Evolutionary conservation across 768 basidiomycete genomes (phyloP).

Genomic region (Rhodotorula diobovata): DNA sequence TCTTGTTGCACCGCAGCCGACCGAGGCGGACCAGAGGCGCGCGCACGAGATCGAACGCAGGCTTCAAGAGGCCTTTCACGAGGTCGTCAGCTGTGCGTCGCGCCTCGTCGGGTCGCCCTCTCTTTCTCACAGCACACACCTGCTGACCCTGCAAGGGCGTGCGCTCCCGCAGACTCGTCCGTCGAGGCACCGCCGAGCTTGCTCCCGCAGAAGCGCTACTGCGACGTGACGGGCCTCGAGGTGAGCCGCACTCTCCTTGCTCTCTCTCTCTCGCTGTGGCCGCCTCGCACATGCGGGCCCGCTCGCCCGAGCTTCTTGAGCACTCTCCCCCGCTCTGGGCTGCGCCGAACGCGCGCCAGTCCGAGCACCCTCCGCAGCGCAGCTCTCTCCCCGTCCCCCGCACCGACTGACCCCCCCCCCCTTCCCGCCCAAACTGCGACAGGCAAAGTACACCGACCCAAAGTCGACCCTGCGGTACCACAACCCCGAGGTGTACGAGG

Average conservation of each 20-base stretch:
- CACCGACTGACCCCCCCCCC: conserved; percentile 45
- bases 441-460: conserved; percentile 48
- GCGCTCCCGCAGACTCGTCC: not conserved
- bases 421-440: conserved; percentile 29
- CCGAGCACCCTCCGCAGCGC: not conserved
- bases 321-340: too few relatives aligned
- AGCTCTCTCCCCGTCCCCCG: not conserved
- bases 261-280: not conserved
- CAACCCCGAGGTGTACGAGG: conserved; percentile 49
- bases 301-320: too few relatives aligned
- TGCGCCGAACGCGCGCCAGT: not conserved
- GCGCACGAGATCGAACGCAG: conserved; percentile 3
- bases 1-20: not conserved
- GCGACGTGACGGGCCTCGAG: not conserved
- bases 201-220: not conserved
- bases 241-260: not conserved
- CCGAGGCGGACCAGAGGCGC: not conserved
- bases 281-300: too few relatives aligned
- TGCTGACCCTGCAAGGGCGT: not conserved
- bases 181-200: not conserved
- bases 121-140: too few relatives aligned
- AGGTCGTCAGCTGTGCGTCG: conserved; percentile 10
- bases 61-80: not conserved
- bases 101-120: too few relatives aligned
- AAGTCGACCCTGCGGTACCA: conserved; percentile 49